Percentiles rank a stretch among this genome's conserved stretches.
These are phyloP conservation scores for Saitozyma sp. DNA, from an alignment of 768 basidiomycete genomes.

Conservation along the genomic window DNA sequence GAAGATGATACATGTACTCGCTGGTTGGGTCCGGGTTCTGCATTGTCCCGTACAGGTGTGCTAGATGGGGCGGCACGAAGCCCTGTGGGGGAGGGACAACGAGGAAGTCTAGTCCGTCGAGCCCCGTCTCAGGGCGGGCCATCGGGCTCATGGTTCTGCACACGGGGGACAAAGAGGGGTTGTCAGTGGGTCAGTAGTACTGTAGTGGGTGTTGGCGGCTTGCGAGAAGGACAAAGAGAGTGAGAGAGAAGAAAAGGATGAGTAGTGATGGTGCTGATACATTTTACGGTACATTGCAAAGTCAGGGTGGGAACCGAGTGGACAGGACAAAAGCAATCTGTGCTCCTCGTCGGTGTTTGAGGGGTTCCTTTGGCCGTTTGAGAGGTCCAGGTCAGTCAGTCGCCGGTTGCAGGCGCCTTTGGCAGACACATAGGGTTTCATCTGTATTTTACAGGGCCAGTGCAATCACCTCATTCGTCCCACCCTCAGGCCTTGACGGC, in stretches of 20 bases:
- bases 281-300: not conserved
- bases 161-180: not conserved
- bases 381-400: too few relatives aligned
- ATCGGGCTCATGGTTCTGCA: not conserved
- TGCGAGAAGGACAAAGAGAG: not conserved
- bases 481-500: too few relatives aligned
- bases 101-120: not conserved
- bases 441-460: too few relatives aligned
- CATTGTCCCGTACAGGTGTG: slow-evolving; percentile 13
- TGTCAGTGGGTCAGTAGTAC: not conserved
- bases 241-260: not conserved
- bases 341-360: not conserved
- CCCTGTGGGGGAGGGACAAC: not conserved
- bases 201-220: not conserved
- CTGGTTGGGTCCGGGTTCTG: slow-evolving; percentile 36
- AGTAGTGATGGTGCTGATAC: not conserved
- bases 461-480: too few relatives aligned
- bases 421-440: too few relatives aligned
- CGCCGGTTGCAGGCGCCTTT: too few relatives aligned
- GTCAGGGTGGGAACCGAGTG: not conserved
- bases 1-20: slow-evolving; percentile 42
- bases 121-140: not conserved
- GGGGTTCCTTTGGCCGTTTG: not conserved
- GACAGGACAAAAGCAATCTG: not conserved
- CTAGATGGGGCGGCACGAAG: not conserved